Evolutionary conservation across 78 protist genomes (phyloP).

Genomic region (Isochrysis galbana): DNA sequence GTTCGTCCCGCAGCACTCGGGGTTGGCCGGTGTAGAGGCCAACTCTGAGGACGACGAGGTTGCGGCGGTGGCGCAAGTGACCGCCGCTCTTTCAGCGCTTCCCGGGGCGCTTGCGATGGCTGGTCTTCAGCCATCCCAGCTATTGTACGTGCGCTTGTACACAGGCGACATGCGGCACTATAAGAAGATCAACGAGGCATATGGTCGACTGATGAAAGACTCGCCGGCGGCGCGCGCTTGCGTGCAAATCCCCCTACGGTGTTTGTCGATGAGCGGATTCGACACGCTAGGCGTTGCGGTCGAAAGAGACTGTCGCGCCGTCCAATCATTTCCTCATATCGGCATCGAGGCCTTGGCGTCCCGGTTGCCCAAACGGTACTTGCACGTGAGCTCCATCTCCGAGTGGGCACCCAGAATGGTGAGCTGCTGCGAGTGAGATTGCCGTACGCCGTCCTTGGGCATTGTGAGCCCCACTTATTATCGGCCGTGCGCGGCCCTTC

Average conservation of each 20-base stretch:
- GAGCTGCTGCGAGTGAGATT: no score
- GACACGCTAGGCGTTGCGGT: no score
- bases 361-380: not conserved
- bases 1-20: not conserved
- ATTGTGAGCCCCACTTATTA: no score
- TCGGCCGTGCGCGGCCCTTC: no score
- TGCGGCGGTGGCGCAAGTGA: not conserved
- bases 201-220: not conserved
- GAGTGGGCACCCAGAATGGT: constrained; percentile 59
- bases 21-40: not conserved
- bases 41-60: not conserved
- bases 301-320: no score
- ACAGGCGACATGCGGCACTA: not conserved
- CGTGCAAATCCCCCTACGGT: not conserved
- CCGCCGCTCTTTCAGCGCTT: not conserved
- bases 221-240: constrained; percentile 14
- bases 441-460: no score
- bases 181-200: not conserved
- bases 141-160: not conserved
- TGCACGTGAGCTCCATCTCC: constrained; percentile 55
- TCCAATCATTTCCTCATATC: no score
- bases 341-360: not conserved
- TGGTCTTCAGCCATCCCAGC: not conserved
- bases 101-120: not conserved
- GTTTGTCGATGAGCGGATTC: not conserved